These are phyloP conservation scores for Neoboletus subvelutipes DNA, from an alignment of 768 basidiomycete genomes.

Conservation along the genomic window DNA sequence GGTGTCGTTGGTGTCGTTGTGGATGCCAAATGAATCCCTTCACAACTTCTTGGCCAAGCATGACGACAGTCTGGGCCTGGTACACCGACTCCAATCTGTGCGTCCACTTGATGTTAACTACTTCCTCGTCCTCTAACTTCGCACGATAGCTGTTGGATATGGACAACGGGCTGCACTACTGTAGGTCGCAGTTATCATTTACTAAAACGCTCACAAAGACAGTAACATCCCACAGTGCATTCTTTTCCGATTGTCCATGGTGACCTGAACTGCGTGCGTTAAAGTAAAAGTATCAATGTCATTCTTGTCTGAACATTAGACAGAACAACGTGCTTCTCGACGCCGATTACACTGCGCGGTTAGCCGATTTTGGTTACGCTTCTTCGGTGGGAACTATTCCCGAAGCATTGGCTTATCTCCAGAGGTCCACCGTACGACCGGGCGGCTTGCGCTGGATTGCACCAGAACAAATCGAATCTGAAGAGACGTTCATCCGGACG, in stretches of 20 bases:
- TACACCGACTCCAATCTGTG: not conserved
- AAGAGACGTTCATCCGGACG: conserved; percentile 10
- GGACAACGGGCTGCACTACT: not conserved
- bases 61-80: not conserved
- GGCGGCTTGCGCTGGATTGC: conserved; percentile 45
- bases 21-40: conserved; percentile 4
- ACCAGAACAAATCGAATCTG: conserved; percentile 25
- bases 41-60: conserved; percentile 16
- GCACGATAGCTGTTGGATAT: not conserved
- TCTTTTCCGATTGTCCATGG: conserved; percentile 4
- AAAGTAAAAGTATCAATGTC: not conserved
- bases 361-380: conserved; percentile 45
- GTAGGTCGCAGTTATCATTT: too few relatives aligned
- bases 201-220: too few relatives aligned
- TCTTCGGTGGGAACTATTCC: conserved; percentile 17
- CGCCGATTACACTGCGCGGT: conserved; percentile 30
- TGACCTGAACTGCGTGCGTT: not conserved
- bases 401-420: conserved; percentile 6
- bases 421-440: conserved; percentile 29
- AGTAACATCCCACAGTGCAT: conserved; percentile 6
- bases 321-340: conserved; percentile 21
- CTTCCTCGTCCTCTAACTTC: not conserved
- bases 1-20: too few relatives aligned
- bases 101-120: not conserved
- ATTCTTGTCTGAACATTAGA: not conserved